Conservation (phyloP, 1,284 basidiomycete genomes). For the Xerocomus minutiporus region DNA sequence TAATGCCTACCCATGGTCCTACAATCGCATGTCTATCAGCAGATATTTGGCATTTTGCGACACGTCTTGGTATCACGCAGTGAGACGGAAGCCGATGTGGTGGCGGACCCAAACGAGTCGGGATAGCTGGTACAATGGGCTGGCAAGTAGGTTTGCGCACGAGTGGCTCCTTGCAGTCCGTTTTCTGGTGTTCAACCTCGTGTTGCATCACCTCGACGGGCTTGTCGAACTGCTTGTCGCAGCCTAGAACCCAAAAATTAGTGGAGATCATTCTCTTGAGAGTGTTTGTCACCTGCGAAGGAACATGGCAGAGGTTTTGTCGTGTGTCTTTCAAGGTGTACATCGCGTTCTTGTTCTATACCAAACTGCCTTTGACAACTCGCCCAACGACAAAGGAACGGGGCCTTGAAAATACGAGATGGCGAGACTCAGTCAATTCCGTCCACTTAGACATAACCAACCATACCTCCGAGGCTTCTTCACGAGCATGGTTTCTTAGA, state of each 20-base stretch:
- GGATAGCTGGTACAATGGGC: conserved; percentile 33
- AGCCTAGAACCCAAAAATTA: conserved; percentile 19
- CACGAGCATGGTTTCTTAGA: conserved; percentile 43
- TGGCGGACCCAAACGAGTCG: conserved; percentile 32
- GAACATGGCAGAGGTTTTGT: conserved; percentile 30
- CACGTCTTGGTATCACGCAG: conserved; percentile 40
- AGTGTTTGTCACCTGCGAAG: conserved; percentile 23
- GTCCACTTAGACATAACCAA: background rate
- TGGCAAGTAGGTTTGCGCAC: conserved; percentile 33
- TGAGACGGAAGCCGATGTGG: conserved; percentile 47
- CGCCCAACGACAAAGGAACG: conserved; percentile 26
- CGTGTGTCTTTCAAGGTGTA: conserved; percentile 25
- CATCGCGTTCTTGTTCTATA: conserved; percentile 13
- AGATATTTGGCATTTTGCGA: conserved; percentile 42
- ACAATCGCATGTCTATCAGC: conserved; percentile 46
- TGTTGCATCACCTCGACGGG: conserved; percentile 32
- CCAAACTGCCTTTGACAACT: conserved; percentile 20
- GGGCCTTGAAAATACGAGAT: conserved; percentile 11
- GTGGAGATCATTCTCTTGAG: background rate
- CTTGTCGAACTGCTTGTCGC: conserved; percentile 22
- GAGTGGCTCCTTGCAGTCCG: conserved; percentile 38
- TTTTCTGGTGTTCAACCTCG: conserved; percentile 20
- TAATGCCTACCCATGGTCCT: conserved; percentile 48
- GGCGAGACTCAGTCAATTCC: background rate
- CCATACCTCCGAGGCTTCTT: conserved; percentile 33